Percentiles rank a stretch among this genome's conserved stretches.
phyloP scores from a whole-genome alignment of 2,329 filamentous ascomycete genomes.

The Mollisiaceae sp. region DNA sequence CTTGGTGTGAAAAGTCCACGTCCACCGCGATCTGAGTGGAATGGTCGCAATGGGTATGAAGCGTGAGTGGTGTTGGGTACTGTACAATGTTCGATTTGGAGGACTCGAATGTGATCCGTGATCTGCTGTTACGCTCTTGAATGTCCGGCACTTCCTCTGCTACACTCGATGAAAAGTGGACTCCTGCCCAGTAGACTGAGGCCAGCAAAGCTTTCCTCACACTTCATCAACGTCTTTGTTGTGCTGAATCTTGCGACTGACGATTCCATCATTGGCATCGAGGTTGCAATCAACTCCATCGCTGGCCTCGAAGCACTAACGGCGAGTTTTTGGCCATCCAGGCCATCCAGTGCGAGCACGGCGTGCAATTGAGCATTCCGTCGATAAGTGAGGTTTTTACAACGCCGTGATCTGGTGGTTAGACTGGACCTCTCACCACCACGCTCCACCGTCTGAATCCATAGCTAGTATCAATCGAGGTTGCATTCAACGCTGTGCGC shows the following conservation, averaged over 20 bases:
- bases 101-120: constrained; percentile 6
- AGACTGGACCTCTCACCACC: too few relatives aligned
- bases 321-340: neutral
- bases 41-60: neutral
- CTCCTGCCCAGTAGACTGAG: constrained; percentile 16
- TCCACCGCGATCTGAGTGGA: constrained; percentile 10
- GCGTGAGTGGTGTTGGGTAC: constrained; percentile 15
- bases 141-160: constrained; percentile 7
- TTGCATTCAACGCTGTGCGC: constrained; percentile 8
- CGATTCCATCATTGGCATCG: constrained; percentile 2
- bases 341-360: neutral
- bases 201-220: constrained; percentile 13
- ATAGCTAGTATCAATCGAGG: neutral
- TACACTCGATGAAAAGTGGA: constrained; percentile 16
- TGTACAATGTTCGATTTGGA: constrained; percentile 13
- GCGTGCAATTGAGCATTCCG: neutral
- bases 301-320: neutral
- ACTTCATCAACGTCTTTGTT: neutral
- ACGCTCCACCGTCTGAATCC: neutral
- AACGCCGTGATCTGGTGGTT: neutral
- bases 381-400: neutral
- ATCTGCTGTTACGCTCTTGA: constrained; percentile 10
- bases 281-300: neutral
- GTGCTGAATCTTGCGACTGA: neutral
- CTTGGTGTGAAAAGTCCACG: constrained; percentile 9